These are phyloP conservation scores for Penicillium ucsense DNA, from an alignment of 495 filamentous ascomycete genomes.

Conservation along the genomic window DNA sequence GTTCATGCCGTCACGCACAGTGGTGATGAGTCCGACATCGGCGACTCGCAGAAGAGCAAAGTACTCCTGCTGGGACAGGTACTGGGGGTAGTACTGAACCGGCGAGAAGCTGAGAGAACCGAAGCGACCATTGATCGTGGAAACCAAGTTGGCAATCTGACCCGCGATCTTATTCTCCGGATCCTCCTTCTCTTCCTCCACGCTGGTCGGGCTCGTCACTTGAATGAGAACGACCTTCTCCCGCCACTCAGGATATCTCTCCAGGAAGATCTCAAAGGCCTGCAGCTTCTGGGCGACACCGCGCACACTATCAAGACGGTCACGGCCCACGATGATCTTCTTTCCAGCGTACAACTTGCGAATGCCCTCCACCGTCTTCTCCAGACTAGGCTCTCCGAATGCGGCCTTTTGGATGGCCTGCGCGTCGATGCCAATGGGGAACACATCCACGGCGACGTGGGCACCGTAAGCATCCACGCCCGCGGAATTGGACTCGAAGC, in stretches of 20 bases:
- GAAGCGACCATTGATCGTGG: slow-evolving; percentile 80
- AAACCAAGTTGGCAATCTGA: slow-evolving; percentile 78
- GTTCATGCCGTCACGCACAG: slow-evolving; percentile 93
- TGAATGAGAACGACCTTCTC: slow-evolving; percentile 92
- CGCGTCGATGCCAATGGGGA: slow-evolving; percentile 85
- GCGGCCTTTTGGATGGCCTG: slow-evolving; percentile 58
- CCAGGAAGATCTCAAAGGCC: slow-evolving; percentile 84
- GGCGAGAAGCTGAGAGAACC: slow-evolving; percentile 78
- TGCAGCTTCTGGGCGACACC: slow-evolving; percentile 89
- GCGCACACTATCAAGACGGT: slow-evolving; percentile 79
- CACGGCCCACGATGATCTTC: slow-evolving; percentile 91
- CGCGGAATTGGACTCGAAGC: slow-evolving; percentile 67
- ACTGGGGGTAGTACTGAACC: slow-evolving; percentile 87
- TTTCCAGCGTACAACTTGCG: slow-evolving; percentile 66
- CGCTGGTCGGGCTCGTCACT: slow-evolving; percentile 76
- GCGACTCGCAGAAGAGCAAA: slow-evolving; percentile 80
- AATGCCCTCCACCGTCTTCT: slow-evolving; percentile 55
- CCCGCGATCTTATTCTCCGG: slow-evolving; percentile 61
- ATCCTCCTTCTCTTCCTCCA: slow-evolving; percentile 64
- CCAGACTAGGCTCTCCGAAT: slow-evolving; percentile 55
- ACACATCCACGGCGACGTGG: slow-evolving; percentile 79
- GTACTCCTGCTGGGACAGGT: slow-evolving; percentile 77
- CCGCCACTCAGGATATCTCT: slow-evolving; percentile 76
- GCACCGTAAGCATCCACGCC: slow-evolving; percentile 83
- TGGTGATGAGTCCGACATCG: slow-evolving; percentile 85